Percentiles rank a stretch among this genome's conserved stretches.
Evolutionary conservation across 1,284 basidiomycete genomes (phyloP).

Genomic region (Cutaneotrichosporon cutaneum): DNA sequence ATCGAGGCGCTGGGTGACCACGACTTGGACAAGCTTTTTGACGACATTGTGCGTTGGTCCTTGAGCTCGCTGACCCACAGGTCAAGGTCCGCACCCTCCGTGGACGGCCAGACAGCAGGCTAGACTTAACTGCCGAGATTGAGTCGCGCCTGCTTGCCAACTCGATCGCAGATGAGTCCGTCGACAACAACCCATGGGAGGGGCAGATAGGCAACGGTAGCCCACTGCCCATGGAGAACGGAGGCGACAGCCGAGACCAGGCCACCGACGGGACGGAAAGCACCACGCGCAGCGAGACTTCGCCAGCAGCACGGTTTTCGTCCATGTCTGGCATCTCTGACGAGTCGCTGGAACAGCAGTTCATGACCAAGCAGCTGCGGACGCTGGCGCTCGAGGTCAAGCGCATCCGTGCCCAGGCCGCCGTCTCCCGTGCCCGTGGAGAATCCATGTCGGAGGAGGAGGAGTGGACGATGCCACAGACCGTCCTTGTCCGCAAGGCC

Average conservation of each 20-base stretch:
- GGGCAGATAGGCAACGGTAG: constrained; percentile 56
- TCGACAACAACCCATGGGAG: constrained; percentile 58
- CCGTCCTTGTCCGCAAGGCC: constrained; percentile 74
- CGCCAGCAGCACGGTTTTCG: background rate
- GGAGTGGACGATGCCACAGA: constrained; percentile 69
- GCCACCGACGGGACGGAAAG: constrained; percentile 8
- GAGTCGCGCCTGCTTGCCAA: constrained; percentile 35
- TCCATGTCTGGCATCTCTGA: constrained; percentile 54
- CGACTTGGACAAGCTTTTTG: constrained; percentile 88
- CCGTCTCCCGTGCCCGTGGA: constrained; percentile 64
- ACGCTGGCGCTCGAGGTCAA: constrained; percentile 79
- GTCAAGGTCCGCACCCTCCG: constrained; percentile 87
- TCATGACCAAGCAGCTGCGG: constrained; percentile 82
- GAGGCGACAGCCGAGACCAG: background rate
- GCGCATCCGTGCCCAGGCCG: constrained; percentile 71
- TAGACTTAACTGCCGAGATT: constrained; percentile 38
- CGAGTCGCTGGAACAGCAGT: constrained; percentile 81
- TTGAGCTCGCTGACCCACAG: constrained; percentile 21
- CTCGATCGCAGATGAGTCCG: constrained; percentile 39
- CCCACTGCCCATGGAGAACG: background rate
- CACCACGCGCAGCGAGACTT: constrained; percentile 13
- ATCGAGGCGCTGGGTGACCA: constrained; percentile 87
- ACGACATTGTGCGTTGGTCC: constrained; percentile 54
- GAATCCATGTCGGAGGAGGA: constrained; percentile 54
- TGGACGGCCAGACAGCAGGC: constrained; percentile 55